Conservation (phyloP, 164 flowering plant genomes). For the Aristolochia californica region DNA sequence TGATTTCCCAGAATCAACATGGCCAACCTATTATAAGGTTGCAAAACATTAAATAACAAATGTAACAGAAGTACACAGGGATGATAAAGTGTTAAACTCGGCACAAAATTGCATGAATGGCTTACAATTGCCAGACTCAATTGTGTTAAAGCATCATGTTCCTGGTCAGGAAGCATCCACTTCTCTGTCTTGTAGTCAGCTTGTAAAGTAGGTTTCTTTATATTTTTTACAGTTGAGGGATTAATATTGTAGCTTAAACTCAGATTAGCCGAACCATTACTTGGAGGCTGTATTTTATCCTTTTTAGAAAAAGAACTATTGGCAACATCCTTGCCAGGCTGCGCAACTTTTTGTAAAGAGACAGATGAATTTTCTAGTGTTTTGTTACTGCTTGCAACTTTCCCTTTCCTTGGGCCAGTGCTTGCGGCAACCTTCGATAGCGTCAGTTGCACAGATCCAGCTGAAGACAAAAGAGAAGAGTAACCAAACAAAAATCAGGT, state of each 20-base stretch:
- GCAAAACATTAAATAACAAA: neutral
- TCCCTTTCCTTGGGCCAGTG: constrained; percentile 1
- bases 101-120: neutral
- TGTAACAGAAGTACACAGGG: neutral
- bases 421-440: constrained; percentile 16
- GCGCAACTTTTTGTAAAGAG: constrained; percentile 13
- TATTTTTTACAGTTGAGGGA: constrained; percentile 10
- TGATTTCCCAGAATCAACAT: constrained; percentile 99
- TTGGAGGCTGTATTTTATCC: constrained; percentile 16
- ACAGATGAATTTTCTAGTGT: constrained; percentile 18
- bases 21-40: constrained; percentile 64
- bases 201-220: constrained; percentile 17
- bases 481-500: too few species aligned
- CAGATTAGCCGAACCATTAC: constrained; percentile 22
- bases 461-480: constrained; percentile 12
- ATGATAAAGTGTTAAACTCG: neutral
- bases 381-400: neutral
- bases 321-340: constrained; percentile 17
- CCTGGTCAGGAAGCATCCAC: constrained; percentile 68
- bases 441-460: constrained; percentile 12
- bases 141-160: constrained; percentile 38
- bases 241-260: constrained; percentile 17
- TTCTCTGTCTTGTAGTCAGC: constrained; percentile 53
- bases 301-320: constrained; percentile 17
- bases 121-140: constrained; percentile 94